Percentiles rank a stretch among this genome's conserved stretches.
Evolutionary conservation across 2,329 filamentous ascomycete genomes (phyloP).

Genomic region (Aspergillus melleus): DNA sequence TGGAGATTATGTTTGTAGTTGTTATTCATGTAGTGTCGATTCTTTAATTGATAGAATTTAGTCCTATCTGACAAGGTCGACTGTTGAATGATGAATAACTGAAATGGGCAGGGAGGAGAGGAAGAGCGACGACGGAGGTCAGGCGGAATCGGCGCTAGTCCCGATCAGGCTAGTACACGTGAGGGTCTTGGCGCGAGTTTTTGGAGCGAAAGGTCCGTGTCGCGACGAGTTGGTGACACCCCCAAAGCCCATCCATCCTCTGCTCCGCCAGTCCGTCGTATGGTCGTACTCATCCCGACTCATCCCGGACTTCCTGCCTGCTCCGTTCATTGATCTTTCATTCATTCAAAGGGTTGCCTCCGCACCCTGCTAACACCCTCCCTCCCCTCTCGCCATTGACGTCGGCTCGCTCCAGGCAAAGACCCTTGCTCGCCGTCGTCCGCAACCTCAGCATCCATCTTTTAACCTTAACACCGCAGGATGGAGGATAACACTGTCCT

Average conservation of each 20-base stretch:
- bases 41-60: no score
- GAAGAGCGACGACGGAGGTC: background rate
- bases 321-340: conserved; percentile 2
- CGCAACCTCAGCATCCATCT: conserved; percentile 30
- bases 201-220: conserved; percentile 33
- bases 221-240: conserved; percentile 29
- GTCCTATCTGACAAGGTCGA: no score
- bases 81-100: no score
- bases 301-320: conserved; percentile 3
- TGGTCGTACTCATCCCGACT: conserved; percentile 5
- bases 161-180: conserved; percentile 18
- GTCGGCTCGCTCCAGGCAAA: conserved; percentile 12
- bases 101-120: no score
- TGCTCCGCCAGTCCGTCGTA: conserved; percentile 12
- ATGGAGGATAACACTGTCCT: conserved; percentile 40
- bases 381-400: conserved; percentile 10
- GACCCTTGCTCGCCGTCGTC: conserved; percentile 31
- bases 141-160: background rate
- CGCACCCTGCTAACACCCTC: conserved; percentile 9
- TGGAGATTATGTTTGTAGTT: no score
- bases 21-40: no score
- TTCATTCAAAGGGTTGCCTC: conserved; percentile 7
- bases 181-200: conserved; percentile 37
- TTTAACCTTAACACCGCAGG: conserved; percentile 23
- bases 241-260: conserved; percentile 21